Evolutionary conservation across 208 protist genomes (phyloP).

Genomic region (Leishmania gerbilli): DNA sequence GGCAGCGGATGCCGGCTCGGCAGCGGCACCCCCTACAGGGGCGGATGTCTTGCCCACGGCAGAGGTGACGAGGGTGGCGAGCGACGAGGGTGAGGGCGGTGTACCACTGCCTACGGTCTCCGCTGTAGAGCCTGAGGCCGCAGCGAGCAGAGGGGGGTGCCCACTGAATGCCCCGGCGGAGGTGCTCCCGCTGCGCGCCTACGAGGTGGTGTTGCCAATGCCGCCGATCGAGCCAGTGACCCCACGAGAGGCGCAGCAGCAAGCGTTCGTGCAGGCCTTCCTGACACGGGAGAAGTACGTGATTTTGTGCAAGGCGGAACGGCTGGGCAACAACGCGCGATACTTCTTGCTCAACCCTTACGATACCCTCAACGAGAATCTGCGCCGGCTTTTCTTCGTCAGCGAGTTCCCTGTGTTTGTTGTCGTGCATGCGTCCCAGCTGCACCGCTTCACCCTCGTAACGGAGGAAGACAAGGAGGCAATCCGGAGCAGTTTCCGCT

Average conservation of each 20-base stretch:
- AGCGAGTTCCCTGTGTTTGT: conserved; percentile 88
- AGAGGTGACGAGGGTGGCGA: neutral
- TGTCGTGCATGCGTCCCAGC: conserved; percentile 49
- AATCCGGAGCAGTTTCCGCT: conserved; percentile 72
- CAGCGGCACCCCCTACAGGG: neutral
- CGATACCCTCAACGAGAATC: conserved; percentile 70
- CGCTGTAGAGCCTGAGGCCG: neutral
- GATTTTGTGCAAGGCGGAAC: conserved; percentile 71
- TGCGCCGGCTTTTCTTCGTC: conserved; percentile 84
- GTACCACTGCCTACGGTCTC: neutral
- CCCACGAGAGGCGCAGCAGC: conserved; percentile 28
- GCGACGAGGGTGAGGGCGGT: neutral
- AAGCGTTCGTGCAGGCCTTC: conserved; percentile 41
- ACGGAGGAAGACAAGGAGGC: conserved; percentile 75
- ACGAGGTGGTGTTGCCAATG: conserved; percentile 22
- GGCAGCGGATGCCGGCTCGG: neutral
- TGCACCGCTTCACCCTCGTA: conserved; percentile 51
- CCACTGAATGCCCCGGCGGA: neutral
- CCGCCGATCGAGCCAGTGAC: conserved; percentile 22
- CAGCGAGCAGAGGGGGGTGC: neutral
- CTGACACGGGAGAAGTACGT: conserved; percentile 33
- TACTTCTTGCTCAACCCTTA: conserved; percentile 68
- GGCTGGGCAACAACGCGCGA: conserved; percentile 51
- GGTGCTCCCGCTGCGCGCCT: conserved; percentile 16
- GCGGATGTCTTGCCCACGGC: neutral